Conservation (phyloP, 305 asterid species). For the Salvia sclarea region DNA sequence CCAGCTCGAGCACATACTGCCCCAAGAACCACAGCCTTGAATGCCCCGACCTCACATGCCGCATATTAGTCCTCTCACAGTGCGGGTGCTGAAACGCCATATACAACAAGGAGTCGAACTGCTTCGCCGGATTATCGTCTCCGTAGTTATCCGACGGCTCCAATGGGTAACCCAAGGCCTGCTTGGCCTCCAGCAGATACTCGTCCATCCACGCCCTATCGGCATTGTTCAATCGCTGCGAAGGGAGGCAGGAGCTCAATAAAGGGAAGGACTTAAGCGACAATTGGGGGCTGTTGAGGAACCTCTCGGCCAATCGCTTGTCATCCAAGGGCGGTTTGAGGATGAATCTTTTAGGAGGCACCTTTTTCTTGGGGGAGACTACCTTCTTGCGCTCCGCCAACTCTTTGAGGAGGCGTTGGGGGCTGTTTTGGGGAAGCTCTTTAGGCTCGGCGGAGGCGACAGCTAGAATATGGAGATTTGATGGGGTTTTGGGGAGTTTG, state of each 20-base stretch:
- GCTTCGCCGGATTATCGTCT: slow-evolving; percentile 98
- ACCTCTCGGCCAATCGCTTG: slow-evolving; percentile 66
- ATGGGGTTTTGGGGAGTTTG: slow-evolving; percentile 43
- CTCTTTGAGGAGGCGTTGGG: slow-evolving; percentile 86
- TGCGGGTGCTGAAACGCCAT: slow-evolving; percentile 91
- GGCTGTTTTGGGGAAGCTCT: slow-evolving; percentile 90
- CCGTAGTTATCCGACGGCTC: slow-evolving; percentile 77
- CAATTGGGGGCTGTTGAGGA: slow-evolving; percentile 90
- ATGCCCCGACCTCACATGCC: slow-evolving; percentile 86
- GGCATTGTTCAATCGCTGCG: slow-evolving; percentile 70
- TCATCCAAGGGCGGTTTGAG: slow-evolving; percentile 93
- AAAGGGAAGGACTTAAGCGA: slow-evolving; percentile 82
- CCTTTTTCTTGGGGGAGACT: slow-evolving; percentile 67
- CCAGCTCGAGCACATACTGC: slow-evolving; percentile 82
- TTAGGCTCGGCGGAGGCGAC: slow-evolving; percentile 76
- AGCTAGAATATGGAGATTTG: slow-evolving; percentile 46
- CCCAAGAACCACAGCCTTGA: slow-evolving; percentile 84
- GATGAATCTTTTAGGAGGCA: slow-evolving; percentile 77
- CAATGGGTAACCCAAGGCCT: slow-evolving; percentile 86
- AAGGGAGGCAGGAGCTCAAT: slow-evolving; percentile 90
- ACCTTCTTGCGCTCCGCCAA: slow-evolving; percentile 73
- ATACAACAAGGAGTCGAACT: slow-evolving; percentile 82
- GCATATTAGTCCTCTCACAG: slow-evolving; percentile 86
- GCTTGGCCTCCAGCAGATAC: slow-evolving; percentile 84
- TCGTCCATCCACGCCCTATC: slow-evolving; percentile 92